Evolutionary conservation across 2,329 filamentous ascomycete genomes (phyloP), one percentile per base, ranked within the genome.

Genomic region (Fusarium sp.): DNA sequence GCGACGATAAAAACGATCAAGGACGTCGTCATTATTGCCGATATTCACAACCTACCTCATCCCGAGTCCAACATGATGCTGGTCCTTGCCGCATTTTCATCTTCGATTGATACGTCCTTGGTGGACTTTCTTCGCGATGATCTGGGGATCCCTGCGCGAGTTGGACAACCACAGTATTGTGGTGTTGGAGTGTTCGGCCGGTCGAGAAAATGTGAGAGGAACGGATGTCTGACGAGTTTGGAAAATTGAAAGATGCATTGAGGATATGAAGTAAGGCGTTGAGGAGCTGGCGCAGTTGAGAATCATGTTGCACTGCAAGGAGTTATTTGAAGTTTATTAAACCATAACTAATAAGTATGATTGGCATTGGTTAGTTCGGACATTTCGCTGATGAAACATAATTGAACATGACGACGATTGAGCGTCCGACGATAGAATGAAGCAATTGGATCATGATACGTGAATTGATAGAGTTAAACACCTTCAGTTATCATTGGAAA

Each of bases 31-130:
- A 84, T 92, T 7, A 79, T 82, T 31, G 84, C 88, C 7, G 82
- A 89, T 31, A 83, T 90, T 19, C 86, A 88, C 70, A 83, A 86
- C 71, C 86, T 88, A 77, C 85, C 87, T 5, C 80, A 83, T 31
- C 86, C 87, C 4, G 83, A 84, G 60, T 88, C 85, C 23, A 84
- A 85, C 63, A 84, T 84, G 48, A 87, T 89, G 85, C 83, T 87
- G 7, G 84, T 89, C 67, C 90, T 87, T 76, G 86, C 89, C 5
- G 85, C 88, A 29, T 88, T 91, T 70, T 90, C 88, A 35, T 85
- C 84, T 38, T 90, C 88, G 60, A 86, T 91, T 23, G 86, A 90
- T 69, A 84, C 79, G 11, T 86, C 86, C 6, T 86, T 91, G 78
- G 81, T 83, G 42, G 86, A 88, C 64, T 91, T 86, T 78, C 76